Evolutionary conservation across 2,329 filamentous ascomycete genomes (phyloP).

Genomic region (Botrytis hyacinthi): DNA sequence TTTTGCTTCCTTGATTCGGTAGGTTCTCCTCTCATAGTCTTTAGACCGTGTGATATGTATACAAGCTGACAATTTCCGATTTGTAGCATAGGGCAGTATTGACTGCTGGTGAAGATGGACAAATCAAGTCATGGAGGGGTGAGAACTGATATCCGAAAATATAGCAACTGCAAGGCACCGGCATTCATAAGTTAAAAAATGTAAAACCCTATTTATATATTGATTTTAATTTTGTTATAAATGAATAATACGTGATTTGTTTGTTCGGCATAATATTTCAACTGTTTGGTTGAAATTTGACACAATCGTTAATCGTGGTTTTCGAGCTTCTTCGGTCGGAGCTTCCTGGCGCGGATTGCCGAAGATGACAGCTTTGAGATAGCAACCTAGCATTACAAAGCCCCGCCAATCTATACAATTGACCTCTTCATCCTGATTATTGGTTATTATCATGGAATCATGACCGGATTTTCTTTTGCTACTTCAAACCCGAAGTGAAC

Average conservation of each 20-base stretch:
- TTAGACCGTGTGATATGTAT: neutral
- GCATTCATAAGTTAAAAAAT: neutral
- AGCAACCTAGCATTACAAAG: slow-evolving; percentile 21
- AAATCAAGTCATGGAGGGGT: slow-evolving; percentile 42
- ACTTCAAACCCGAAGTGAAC: slow-evolving; percentile 35
- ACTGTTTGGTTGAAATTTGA: neutral
- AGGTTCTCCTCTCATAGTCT: slow-evolving; percentile 24
- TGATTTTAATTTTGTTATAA: neutral
- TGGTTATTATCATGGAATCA: slow-evolving; percentile 27
- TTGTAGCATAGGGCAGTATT: slow-evolving; percentile 38
- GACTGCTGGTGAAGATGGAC: slow-evolving; percentile 44
- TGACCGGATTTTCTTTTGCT: slow-evolving; percentile 28
- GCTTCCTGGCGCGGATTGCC: slow-evolving; percentile 21
- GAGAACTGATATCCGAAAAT: slow-evolving; percentile 20
- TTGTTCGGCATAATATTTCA: neutral
- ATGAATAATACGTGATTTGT: neutral
- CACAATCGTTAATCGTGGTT: neutral
- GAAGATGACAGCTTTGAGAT: slow-evolving; percentile 34
- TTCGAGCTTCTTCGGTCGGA: slow-evolving; percentile 5
- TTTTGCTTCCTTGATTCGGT: slow-evolving; percentile 63
- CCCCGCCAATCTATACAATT: slow-evolving; percentile 25
- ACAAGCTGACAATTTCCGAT: slow-evolving; percentile 11
- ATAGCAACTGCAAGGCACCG: neutral
- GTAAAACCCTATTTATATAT: neutral
- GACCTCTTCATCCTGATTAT: slow-evolving; percentile 22